phyloP scores from a whole-genome alignment of 495 filamentous ascomycete species.

The Xylaria telfairii region DNA sequence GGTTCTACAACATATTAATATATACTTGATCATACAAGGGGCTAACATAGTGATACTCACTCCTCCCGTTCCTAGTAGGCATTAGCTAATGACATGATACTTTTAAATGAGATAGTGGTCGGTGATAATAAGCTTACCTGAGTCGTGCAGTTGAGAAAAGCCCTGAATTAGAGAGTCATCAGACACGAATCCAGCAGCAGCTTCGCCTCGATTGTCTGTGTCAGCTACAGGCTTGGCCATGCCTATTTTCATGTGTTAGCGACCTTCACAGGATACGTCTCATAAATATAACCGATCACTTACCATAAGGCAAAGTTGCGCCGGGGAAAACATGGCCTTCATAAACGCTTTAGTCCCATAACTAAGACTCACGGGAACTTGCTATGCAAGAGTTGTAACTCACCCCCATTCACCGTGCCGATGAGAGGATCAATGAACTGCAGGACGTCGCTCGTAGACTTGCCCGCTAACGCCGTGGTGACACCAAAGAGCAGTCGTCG shows the following conservation, averaged over 20 bases:
- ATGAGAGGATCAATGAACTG: conserved; percentile 62
- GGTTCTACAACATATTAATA: conserved; percentile 43
- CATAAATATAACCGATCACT: not conserved
- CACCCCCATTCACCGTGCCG: conserved; percentile 66
- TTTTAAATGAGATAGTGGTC: not conserved
- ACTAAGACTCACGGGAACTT: not conserved
- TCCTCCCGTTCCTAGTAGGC: conserved; percentile 59
- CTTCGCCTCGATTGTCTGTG: conserved; percentile 58
- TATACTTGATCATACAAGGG: conserved; percentile 23
- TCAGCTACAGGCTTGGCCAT: conserved; percentile 79
- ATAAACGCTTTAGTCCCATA: conserved; percentile 13
- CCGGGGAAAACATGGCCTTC: conserved; percentile 73
- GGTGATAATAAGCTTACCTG: conserved; percentile 42
- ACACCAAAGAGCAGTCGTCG: conserved; percentile 27
- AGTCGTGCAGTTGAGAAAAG: conserved; percentile 73
- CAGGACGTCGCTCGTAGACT: conserved; percentile 41
- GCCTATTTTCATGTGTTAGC: conserved; percentile 29
- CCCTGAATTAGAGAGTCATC: conserved; percentile 58
- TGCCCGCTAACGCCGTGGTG: conserved; percentile 26
- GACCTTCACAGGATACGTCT: not conserved
- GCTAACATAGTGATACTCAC: conserved; percentile 35
- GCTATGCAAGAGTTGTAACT: conserved; percentile 9
- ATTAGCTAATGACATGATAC: conserved; percentile 26
- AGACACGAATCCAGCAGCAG: conserved; percentile 71
- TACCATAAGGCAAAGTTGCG: conserved; percentile 71